phyloP scores from a whole-genome alignment of 2,329 filamentous ascomycete species.

The Parascedosporium putredinis region DNA sequence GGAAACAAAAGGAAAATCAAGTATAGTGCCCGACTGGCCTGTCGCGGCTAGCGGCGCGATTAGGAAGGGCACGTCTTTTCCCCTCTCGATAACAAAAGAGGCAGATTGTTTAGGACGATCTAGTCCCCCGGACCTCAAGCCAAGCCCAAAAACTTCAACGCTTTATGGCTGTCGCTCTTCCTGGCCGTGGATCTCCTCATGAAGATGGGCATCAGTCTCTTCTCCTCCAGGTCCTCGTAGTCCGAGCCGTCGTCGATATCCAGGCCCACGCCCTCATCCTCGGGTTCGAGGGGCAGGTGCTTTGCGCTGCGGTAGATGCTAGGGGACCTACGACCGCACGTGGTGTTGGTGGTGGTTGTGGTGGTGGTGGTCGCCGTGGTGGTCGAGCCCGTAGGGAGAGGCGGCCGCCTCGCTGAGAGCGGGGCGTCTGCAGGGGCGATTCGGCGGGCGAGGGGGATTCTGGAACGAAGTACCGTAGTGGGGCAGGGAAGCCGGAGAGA shows the following conservation, averaged over 20 bases:
- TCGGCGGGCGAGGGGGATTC: background rate
- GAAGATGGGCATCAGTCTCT: conserved; percentile 41
- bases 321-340: too few relatives aligned
- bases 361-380: background rate
- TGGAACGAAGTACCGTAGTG: background rate
- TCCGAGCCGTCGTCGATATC: conserved; percentile 8
- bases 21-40: too few relatives aligned
- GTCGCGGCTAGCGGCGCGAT: too few relatives aligned
- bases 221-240: conserved; percentile 33
- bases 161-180: conserved; percentile 37
- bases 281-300: background rate
- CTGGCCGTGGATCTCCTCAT: conserved; percentile 23
- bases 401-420: background rate
- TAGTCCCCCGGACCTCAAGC: too few relatives aligned
- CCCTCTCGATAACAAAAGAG: too few relatives aligned
- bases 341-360: too few relatives aligned
- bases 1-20: too few relatives aligned
- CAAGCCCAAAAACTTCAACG: conserved; percentile 42
- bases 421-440: background rate
- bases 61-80: too few relatives aligned
- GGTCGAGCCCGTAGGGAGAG: background rate
- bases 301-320: background rate
- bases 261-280: conserved; percentile 8
- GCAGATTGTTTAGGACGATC: too few relatives aligned
- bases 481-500: background rate